Evolutionary conservation across 345 rosid species (phyloP).

Genomic region (Combretum micranthum): DNA sequence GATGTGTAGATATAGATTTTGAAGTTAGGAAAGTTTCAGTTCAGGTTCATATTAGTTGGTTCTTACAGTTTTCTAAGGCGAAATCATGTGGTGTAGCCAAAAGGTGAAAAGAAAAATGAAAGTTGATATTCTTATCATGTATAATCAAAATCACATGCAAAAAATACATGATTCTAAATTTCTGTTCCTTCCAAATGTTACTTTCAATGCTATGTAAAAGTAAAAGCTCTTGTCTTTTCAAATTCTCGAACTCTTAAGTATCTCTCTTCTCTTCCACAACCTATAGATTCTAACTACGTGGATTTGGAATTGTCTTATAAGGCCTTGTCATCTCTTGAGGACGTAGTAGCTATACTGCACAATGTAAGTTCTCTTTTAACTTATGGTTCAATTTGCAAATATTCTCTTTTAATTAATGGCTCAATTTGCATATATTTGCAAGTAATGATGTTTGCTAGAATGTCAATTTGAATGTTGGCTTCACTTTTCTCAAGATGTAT

Average conservation of each 20-base stretch:
- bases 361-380: constrained; percentile 42
- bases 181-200: not conserved
- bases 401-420: constrained; percentile 6
- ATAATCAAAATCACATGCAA: too few species aligned
- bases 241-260: constrained; percentile 92
- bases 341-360: constrained; percentile 88
- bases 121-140: too few species aligned
- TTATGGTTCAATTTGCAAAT: constrained; percentile 1
- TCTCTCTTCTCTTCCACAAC: constrained; percentile 88
- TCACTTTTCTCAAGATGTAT: constrained; percentile 61
- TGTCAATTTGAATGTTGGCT: constrained; percentile 1
- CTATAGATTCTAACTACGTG: constrained; percentile 39
- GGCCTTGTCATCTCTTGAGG: constrained; percentile 91
- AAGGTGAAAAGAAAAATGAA: too few species aligned
- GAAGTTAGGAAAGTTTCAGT: constrained; percentile 93
- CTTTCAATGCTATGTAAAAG: not conserved
- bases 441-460: constrained; percentile 5
- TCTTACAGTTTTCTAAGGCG: not conserved
- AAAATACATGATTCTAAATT: too few species aligned
- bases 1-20: constrained; percentile 88
- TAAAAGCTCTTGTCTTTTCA: constrained; percentile 16
- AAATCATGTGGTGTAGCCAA: not conserved
- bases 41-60: constrained; percentile 44
- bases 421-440: constrained; percentile 2
- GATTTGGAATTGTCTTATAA: constrained; percentile 67